A percentile compares a stretch with the other conserved stretches of the same genome.
These are phyloP conservation scores for Stereocaulon alpinum DNA, from an alignment of 495 filamentous ascomycete species.

Conservation along the genomic window DNA sequence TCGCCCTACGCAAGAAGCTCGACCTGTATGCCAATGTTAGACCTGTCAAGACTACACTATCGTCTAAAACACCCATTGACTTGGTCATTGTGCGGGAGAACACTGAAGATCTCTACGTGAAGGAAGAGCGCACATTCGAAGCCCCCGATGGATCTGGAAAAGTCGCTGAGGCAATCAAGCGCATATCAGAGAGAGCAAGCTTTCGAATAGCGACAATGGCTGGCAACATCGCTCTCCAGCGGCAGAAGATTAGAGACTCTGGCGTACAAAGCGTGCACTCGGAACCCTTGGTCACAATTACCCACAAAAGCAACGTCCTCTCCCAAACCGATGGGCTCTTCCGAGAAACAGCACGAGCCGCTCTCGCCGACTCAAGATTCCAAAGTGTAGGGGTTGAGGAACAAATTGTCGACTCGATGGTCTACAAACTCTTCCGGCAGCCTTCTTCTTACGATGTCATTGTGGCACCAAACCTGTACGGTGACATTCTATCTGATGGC, in stretches of 20 bases:
- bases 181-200: conserved; percentile 77
- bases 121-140: conserved; percentile 79
- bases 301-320: conserved; percentile 96
- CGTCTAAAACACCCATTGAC: conserved; percentile 61
- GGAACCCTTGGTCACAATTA: conserved; percentile 80
- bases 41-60: conserved; percentile 75
- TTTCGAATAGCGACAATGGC: conserved; percentile 82
- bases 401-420: conserved; percentile 98
- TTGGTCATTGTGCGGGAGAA: conserved; percentile 98
- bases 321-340: conserved; percentile 96
- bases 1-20: conserved; percentile 89
- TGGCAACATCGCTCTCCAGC: conserved; percentile 81
- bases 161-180: conserved; percentile 95
- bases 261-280: conserved; percentile 44
- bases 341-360: conserved; percentile 62
- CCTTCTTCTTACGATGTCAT: conserved; percentile 93
- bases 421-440: conserved; percentile 98
- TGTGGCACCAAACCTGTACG: conserved; percentile 95
- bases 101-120: conserved; percentile 97
- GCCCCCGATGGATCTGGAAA: conserved; percentile 57
- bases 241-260: conserved; percentile 63
- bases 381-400: conserved; percentile 65
- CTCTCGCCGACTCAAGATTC: conserved; percentile 57
- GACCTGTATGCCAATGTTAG: conserved; percentile 96
- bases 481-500: conserved; percentile 91